phyloP scores from a whole-genome alignment of 1,284 basidiomycete genomes.

The Mycena citricolor region DNA sequence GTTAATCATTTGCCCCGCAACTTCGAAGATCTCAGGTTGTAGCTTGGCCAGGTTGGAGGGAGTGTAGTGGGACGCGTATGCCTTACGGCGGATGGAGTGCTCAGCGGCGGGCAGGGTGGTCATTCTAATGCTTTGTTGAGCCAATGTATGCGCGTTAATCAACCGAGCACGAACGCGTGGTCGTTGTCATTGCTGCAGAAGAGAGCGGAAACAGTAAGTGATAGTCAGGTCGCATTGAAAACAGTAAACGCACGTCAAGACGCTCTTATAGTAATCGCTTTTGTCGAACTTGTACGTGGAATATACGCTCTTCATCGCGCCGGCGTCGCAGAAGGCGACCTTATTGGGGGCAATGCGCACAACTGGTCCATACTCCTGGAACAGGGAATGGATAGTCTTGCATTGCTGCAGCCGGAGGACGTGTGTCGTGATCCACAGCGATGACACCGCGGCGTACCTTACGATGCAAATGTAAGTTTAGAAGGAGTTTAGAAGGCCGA shows the following conservation, averaged over 20 bases:
- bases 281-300: constrained; percentile 73
- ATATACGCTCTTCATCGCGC: constrained; percentile 63
- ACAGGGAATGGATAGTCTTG: constrained; percentile 60
- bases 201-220: constrained; percentile 22
- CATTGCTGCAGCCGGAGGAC: constrained; percentile 70
- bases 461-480: no score
- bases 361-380: constrained; percentile 69
- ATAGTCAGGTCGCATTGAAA: constrained; percentile 6
- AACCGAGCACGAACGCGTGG: constrained; percentile 56
- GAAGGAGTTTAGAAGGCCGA: no score
- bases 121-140: constrained; percentile 54
- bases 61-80: constrained; percentile 66
- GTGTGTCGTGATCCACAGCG: constrained; percentile 67
- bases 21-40: constrained; percentile 61
- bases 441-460: constrained; percentile 59
- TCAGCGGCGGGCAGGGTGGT: constrained; percentile 66
- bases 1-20: not conserved
- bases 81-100: constrained; percentile 65
- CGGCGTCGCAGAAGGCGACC: constrained; percentile 67
- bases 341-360: constrained; percentile 75
- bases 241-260: constrained; percentile 57
- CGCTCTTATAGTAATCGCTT: constrained; percentile 69
- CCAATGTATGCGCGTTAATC: constrained; percentile 38
- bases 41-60: constrained; percentile 57
- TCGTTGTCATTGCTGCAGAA: constrained; percentile 66